phyloP scores from a whole-genome alignment of 345 rosid genomes.

The Citrus australasica region DNA sequence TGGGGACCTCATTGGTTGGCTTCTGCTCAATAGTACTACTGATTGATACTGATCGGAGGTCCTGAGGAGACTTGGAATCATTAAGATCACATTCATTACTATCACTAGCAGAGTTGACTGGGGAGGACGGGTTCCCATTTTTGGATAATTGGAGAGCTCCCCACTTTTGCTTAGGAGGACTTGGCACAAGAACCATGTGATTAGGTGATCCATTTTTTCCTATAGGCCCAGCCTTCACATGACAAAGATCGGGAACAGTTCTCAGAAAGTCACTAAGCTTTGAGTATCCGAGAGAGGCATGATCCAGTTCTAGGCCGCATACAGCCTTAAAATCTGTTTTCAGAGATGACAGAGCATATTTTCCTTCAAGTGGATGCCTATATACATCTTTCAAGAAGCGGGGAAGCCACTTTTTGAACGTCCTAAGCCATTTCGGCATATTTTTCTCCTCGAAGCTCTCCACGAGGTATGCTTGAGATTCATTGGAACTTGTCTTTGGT shows the following conservation, averaged over 20 bases:
- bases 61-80: slow-evolving; percentile 15
- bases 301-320: slow-evolving; percentile 66
- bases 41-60: slow-evolving; percentile 13
- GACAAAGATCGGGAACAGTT: slow-evolving; percentile 55
- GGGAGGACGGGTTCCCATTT: background rate
- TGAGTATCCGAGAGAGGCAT: slow-evolving; percentile 65
- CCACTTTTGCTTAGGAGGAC: slow-evolving; percentile 20
- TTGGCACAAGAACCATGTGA: slow-evolving; percentile 69
- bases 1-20: background rate
- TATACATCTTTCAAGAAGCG: slow-evolving; percentile 36
- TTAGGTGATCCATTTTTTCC: slow-evolving; percentile 43
- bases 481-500: slow-evolving; percentile 21
- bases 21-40: slow-evolving; percentile 9
- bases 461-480: slow-evolving; percentile 10
- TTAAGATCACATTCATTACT: slow-evolving; percentile 13
- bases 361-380: slow-evolving; percentile 23
- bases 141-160: slow-evolving; percentile 24
- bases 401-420: slow-evolving; percentile 71
- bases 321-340: slow-evolving; percentile 68
- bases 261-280: slow-evolving; percentile 75
- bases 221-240: slow-evolving; percentile 27
- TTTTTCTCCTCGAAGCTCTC: slow-evolving; percentile 5
- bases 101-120: slow-evolving; percentile 3
- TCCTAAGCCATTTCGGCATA: slow-evolving; percentile 58
- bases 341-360: slow-evolving; percentile 78